Conservation (phyloP, 805 yeast genomes). For the Kazachstania martiniae region DNA sequence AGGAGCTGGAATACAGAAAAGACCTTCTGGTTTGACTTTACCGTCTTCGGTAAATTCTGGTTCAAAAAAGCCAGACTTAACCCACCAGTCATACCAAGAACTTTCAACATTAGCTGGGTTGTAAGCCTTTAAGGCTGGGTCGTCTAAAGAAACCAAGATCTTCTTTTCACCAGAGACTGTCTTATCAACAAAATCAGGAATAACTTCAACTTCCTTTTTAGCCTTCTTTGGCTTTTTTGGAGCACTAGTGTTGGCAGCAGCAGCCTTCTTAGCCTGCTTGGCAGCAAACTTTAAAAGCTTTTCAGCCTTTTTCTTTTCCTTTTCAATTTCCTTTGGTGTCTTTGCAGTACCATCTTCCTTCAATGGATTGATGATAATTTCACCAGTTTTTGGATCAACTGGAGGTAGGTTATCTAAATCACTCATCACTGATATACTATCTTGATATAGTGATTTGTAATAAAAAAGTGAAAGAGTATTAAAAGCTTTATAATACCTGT, state of each 20-base stretch:
- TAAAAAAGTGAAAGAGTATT: too few species aligned
- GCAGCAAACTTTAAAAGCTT: conserved; percentile 81
- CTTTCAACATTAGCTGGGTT: conserved; percentile 88
- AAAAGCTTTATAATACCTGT: too few species aligned
- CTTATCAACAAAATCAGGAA: conserved; percentile 76
- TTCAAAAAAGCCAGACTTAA: conserved; percentile 70
- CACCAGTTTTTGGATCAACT: conserved; percentile 29
- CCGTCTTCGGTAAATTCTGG: conserved; percentile 79
- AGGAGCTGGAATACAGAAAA: conserved; percentile 91
- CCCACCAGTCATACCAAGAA: conserved; percentile 99
- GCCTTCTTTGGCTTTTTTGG: conserved; percentile 44
- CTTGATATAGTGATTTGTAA: too few species aligned
- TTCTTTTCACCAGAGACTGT: conserved; percentile 90
- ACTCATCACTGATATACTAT: conserved; percentile 19
- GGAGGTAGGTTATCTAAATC: conserved; percentile 26
- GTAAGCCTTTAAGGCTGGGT: conserved; percentile 89
- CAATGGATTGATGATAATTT: conserved; percentile 28
- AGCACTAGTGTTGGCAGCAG: conserved; percentile 43
- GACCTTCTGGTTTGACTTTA: conserved; percentile 66
- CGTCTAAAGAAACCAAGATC: conserved; percentile 73
- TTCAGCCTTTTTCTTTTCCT: conserved; percentile 82
- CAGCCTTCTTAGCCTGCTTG: conserved; percentile 48
- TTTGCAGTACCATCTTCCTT: conserved; percentile 40
- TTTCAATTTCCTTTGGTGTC: conserved; percentile 73
- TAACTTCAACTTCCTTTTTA: conserved; percentile 56